Base-by-base conservation (phyloP, 2,329 filamentous ascomycete species). In the Colletotrichum falcatum region DNA sequence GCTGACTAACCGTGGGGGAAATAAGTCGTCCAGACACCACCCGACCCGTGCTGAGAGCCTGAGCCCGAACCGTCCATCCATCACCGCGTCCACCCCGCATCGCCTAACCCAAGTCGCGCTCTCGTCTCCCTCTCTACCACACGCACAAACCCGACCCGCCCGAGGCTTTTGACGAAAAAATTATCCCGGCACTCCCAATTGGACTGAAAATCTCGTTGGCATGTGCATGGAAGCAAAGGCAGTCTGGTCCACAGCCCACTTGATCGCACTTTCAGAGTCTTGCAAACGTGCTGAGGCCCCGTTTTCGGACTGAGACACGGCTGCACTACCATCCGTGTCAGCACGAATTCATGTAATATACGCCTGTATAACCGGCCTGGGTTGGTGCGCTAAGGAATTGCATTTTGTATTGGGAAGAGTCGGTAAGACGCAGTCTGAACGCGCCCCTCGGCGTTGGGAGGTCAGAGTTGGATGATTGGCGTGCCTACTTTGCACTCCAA, bases 71-170 rank as follows among this genome's bases (percentile, higher is more conserved):
- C 55, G 51, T 61, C 62, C 61, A 49, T 66, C 62, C 61, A 49
- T 51, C 56, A 66, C 44, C 56, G 67, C 67, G 63, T 68, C 46
- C 46, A 62, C 68, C 59, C 68, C 65, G 58, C 64, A 68, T 70
- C 58, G 53, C 68, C n/a, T 70, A 68, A 70, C 51, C 56, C 68
- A 70, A 58, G 68, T 70, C 68, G 68, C 68, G 68, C 59, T 63
- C 53, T n/a, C 56, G 26, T 20, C n/a, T 5, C 20, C 18, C 42
- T 61, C 60, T 42, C 67, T 61, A 58, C 54, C 26, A 70, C 63
- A 20, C 49, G 16, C 53, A 55, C 53, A 37, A 14, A 23, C 53
- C 12, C 23, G 59, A 67, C 64, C 68, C 65, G 68, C 68, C 68
- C 37, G 64, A 71, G 65, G 58, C 59, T 68, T 59, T 62, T 60